Conservation (phyloP, 1,284 basidiomycete genomes). For the Malassezia arunalokei region DNA sequence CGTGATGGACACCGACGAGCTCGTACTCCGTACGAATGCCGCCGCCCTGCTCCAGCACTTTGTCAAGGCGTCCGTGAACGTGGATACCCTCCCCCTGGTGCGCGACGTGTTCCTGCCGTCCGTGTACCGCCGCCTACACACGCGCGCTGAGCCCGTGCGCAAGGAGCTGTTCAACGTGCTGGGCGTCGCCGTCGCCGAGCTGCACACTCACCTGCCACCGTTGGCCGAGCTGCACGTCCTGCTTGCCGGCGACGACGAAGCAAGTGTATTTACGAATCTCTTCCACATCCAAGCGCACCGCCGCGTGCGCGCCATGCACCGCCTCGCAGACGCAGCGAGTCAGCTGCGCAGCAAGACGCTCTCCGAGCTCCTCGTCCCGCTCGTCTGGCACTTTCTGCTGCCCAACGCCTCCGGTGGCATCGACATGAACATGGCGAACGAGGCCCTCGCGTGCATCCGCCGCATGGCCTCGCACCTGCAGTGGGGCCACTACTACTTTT, state of each 20-base stretch:
- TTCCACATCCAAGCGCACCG: slow-evolving; percentile 88
- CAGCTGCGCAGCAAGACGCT: slow-evolving; percentile 62
- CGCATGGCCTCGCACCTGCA: slow-evolving; percentile 37
- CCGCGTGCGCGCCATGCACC: slow-evolving; percentile 70
- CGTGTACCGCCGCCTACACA: slow-evolving; percentile 48
- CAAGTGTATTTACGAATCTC: slow-evolving; percentile 92
- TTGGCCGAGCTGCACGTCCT: slow-evolving; percentile 69
- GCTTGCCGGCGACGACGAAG: slow-evolving; percentile 82
- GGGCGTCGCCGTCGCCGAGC: slow-evolving; percentile 57
- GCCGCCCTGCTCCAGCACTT: slow-evolving; percentile 66
- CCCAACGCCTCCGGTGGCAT: slow-evolving; percentile 52
- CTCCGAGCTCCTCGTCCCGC: slow-evolving; percentile 71
- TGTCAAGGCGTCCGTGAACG: slow-evolving; percentile 45
- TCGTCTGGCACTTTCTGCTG: slow-evolving; percentile 68
- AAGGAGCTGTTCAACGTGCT: slow-evolving; percentile 72
- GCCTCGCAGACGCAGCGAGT: slow-evolving; percentile 66
- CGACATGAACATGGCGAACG: slow-evolving; percentile 82
- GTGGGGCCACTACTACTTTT: slow-evolving; percentile 73
- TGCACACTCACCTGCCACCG: slow-evolving; percentile 53
- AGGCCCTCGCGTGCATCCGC: slow-evolving; percentile 60
- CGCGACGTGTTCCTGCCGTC: slow-evolving; percentile 8
- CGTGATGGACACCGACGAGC: slow-evolving; percentile 77
- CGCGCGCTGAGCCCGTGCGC: slow-evolving; percentile 76
- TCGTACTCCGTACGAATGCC: slow-evolving; percentile 75
- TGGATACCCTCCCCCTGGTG: neutral